Evolutionary conservation across 805 yeast species (phyloP), one percentile per base, ranked within the genome.

Genomic region (Zygosaccharomyces kombuchaensis): DNA sequence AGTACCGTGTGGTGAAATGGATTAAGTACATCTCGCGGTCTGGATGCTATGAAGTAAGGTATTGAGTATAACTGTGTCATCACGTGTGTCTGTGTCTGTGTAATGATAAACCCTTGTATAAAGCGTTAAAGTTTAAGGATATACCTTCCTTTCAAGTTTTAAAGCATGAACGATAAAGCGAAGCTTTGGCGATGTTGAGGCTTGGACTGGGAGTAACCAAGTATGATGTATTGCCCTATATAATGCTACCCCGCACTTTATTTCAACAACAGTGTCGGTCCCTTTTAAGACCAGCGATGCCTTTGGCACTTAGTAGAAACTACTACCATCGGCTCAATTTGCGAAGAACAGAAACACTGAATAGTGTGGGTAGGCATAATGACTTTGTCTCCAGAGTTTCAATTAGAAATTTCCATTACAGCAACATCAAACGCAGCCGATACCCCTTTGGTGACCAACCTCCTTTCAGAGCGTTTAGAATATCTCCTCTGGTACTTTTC

Each of bases 1-100:
- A 77, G 44, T 87, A 87, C 66, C 70, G 75, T 22, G 81, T 95
- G 0, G 80, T 86, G 17, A 91, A 90, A 62, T 88, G 95, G 95
- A 95, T 90, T 27, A 79, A 86, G 55, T 91, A 91, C 62, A 62
- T 77, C 12, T 75, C 91, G 1, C 77, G 75, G 49, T 81, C 91
- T 0, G 96, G 96, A 0, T 77, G 84, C 6, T 89, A 87, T 56
- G 96, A 90, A 51, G 74, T 87, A 8, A 72, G 97, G 45, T 81
- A 81, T 51, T 84, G 62, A 65, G 13, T 8, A 9, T 12, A 22
- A 17, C 30, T 26, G 7, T 16, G 12, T 29, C 21, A 30, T 45
- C 41, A 38, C 41, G 41, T 38, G 41, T 17, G 4, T 29, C 2
- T 29, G 10, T 29, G 21, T 19, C 21, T 19, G 21, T n/a, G 13